These are phyloP conservation scores for Aspergillus affinis DNA, from an alignment of 495 filamentous ascomycete species.

Conservation along the genomic window DNA sequence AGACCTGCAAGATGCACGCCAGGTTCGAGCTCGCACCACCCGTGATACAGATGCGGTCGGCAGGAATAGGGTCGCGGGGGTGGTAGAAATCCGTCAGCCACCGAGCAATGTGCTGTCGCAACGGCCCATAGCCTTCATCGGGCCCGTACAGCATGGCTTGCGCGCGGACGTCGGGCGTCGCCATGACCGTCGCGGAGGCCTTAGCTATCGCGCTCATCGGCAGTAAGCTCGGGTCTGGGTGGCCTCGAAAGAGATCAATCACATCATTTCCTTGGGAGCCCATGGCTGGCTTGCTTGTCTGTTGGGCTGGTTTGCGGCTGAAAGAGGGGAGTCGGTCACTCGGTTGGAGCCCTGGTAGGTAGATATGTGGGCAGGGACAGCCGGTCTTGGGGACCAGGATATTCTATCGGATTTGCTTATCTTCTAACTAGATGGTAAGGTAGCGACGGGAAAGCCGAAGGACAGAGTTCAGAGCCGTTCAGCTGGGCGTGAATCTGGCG, in stretches of 20 bases:
- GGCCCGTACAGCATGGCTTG: slow-evolving; percentile 73
- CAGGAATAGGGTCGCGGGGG: slow-evolving; percentile 36
- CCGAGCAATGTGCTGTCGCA: slow-evolving; percentile 60
- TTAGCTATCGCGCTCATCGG: slow-evolving; percentile 56
- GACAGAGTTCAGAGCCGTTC: not conserved
- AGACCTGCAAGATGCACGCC: slow-evolving; percentile 68
- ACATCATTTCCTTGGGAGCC: slow-evolving; percentile 14
- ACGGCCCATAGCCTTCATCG: slow-evolving; percentile 68
- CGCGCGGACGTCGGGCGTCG: slow-evolving; percentile 52
- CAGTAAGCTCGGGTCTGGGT: slow-evolving; percentile 71
- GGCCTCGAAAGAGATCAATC: slow-evolving; percentile 71
- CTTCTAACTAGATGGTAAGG: not conserved
- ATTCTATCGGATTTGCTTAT: not conserved
- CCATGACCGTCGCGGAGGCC: slow-evolving; percentile 57
- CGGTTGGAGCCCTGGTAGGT: not conserved
- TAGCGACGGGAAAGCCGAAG: not conserved
- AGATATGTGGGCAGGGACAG: not conserved
- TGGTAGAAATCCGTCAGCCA: slow-evolving; percentile 70
- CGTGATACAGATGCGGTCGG: slow-evolving; percentile 72
- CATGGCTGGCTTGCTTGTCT: not conserved
- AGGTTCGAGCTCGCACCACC: slow-evolving; percentile 78
- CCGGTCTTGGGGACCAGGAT: not conserved
- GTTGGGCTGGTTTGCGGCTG: not conserved
- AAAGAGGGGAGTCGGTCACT: too few species aligned
- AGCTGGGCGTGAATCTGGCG: not conserved